phyloP scores from a whole-genome alignment of 2,329 filamentous ascomycete species.

The Xylariales sp. region DNA sequence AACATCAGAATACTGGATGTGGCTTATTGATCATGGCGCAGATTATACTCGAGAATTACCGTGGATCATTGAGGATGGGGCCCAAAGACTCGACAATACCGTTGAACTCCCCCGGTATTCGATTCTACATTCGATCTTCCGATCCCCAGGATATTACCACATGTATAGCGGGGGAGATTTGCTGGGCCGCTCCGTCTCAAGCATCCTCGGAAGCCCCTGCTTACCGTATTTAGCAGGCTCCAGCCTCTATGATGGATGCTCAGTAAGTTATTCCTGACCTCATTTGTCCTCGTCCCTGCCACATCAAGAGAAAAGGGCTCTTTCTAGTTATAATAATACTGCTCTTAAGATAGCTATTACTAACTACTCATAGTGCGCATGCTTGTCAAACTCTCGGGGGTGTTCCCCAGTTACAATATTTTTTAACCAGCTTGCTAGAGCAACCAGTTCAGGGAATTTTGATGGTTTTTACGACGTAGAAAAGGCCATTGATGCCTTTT shows the following conservation, averaged over 20 bases:
- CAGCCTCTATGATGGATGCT: conserved; percentile 15
- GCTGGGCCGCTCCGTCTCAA: no score
- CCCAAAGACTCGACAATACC: not conserved
- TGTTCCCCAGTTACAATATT: conserved; percentile 11
- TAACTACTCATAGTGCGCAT: conserved; percentile 9
- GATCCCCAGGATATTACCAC: no score
- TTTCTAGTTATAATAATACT: not conserved
- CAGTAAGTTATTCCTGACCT: not conserved
- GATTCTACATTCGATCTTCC: no score
- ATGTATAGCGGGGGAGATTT: no score
- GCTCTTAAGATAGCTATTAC: not conserved
- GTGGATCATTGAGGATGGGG: not conserved
- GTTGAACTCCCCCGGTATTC: not conserved
- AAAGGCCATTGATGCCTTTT: not conserved
- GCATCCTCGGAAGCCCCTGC: not conserved
- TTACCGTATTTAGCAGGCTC: not conserved
- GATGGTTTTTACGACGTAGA: not conserved
- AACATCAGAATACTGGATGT: no score
- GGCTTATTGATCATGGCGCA: conserved; percentile 15
- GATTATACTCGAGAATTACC: not conserved
- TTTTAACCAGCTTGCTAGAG: no score
- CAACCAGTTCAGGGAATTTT: no score
- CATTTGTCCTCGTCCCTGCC: not conserved
- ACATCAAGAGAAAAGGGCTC: not conserved
- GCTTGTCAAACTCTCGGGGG: conserved; percentile 3